Evolutionary conservation across 225 moss, liverwort and hornwort genomes (phyloP).

Genomic region (Straminergon stramineum): DNA sequence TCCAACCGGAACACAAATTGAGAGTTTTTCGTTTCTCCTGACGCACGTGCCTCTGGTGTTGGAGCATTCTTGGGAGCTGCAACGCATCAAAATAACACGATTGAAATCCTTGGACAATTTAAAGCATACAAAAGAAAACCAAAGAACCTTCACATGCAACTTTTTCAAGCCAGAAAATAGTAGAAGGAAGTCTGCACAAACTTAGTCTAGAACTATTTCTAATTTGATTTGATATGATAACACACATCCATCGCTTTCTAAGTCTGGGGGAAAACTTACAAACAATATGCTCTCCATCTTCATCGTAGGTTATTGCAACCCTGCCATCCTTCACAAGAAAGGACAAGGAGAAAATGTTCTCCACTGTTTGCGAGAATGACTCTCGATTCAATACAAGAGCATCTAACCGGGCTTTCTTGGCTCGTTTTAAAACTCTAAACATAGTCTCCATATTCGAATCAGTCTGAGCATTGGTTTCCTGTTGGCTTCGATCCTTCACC

Average conservation of each 20-base stretch:
- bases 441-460: slow-evolving; percentile 74
- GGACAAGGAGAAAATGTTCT: slow-evolving; percentile 77
- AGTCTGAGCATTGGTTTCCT: slow-evolving; percentile 39
- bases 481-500: slow-evolving; percentile 44
- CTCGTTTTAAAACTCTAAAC: slow-evolving; percentile 32
- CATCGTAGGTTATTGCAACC: slow-evolving; percentile 31
- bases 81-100: neutral
- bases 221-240: neutral
- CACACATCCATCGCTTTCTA: neutral
- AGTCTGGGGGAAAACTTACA: slow-evolving; percentile 7
- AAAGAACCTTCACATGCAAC: neutral
- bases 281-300: slow-evolving; percentile 35
- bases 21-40: slow-evolving; percentile 36
- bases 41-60: slow-evolving; percentile 29
- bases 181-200: neutral
- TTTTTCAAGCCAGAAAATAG: neutral
- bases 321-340: slow-evolving; percentile 87
- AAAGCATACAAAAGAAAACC: neutral
- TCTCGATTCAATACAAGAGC: slow-evolving; percentile 52
- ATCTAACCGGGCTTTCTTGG: slow-evolving; percentile 26
- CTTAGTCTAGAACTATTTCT: neutral
- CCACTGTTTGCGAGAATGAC: slow-evolving; percentile 73
- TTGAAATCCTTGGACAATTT: neutral
- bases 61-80: slow-evolving; percentile 73
- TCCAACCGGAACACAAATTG: slow-evolving; percentile 70